phyloP scores from a whole-genome alignment of 1,139 yeast genomes.

The Hemisphaericaspora subhashii region DNA sequence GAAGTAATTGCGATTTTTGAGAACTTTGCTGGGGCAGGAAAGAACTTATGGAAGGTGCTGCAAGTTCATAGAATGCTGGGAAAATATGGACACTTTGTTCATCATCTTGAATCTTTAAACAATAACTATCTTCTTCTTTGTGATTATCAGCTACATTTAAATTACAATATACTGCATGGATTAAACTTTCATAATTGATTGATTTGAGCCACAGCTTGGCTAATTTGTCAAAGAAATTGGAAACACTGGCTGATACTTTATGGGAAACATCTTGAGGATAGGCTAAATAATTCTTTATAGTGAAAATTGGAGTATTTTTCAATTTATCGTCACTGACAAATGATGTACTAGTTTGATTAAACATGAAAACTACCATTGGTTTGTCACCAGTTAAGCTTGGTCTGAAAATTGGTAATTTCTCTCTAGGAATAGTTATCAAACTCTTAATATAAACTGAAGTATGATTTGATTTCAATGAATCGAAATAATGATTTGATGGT shows the following conservation, averaged over 20 bases:
- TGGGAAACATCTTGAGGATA: slow-evolving; percentile 6
- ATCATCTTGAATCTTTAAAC: slow-evolving; percentile 34
- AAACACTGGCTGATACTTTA: slow-evolving; percentile 17
- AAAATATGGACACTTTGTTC: slow-evolving; percentile 26
- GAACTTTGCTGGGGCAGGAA: background rate
- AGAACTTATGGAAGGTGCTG: background rate
- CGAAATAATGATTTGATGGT: slow-evolving; percentile 18
- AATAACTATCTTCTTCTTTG: slow-evolving; percentile 29
- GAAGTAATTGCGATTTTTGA: background rate
- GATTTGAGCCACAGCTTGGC: slow-evolving; percentile 41
- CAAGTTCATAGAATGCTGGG: slow-evolving; percentile 27
- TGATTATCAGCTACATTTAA: slow-evolving; percentile 15
- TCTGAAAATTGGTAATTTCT: slow-evolving; percentile 24
- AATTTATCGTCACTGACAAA: background rate
- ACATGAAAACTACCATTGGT: slow-evolving; percentile 38
- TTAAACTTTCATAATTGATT: slow-evolving; percentile 30
- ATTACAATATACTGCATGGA: slow-evolving; percentile 44
- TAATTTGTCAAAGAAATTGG: slow-evolving; percentile 40
- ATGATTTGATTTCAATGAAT: slow-evolving; percentile 8
- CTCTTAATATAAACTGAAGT: slow-evolving; percentile 18
- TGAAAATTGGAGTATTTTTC: slow-evolving; percentile 19
- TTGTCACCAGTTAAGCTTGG: slow-evolving; percentile 18
- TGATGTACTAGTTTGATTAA: slow-evolving; percentile 18
- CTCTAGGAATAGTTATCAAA: slow-evolving; percentile 18
- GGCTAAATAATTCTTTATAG: slow-evolving; percentile 23